A percentile compares a stretch with the other conserved stretches of the same genome.
Evolutionary conservation across 2,329 filamentous ascomycete species (phyloP).

Genomic region (Didymella keratinophila): DNA sequence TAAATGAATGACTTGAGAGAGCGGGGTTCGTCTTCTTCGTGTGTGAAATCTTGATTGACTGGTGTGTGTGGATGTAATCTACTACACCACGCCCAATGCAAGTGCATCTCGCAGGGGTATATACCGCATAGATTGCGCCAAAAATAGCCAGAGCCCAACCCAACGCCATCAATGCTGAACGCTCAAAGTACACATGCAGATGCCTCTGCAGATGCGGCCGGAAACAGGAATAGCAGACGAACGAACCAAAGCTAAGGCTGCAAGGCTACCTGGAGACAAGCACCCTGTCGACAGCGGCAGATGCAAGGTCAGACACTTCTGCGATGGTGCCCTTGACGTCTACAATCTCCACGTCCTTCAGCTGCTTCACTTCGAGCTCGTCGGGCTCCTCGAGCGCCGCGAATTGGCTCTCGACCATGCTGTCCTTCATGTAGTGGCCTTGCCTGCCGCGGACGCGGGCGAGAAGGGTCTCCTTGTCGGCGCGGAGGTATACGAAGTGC

Average conservation of each 20-base stretch:
- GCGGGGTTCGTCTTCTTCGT: neutral
- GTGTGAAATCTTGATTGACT: neutral
- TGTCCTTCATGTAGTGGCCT: slow-evolving; percentile 93
- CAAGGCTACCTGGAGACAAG: slow-evolving; percentile 19
- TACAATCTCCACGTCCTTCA: slow-evolving; percentile 56
- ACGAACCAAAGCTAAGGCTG: neutral
- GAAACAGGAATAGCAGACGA: slow-evolving; percentile 6
- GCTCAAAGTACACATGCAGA: slow-evolving; percentile 12
- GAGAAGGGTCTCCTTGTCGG: slow-evolving; percentile 76
- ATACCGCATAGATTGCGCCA: slow-evolving; percentile 16
- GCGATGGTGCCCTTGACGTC: slow-evolving; percentile 54
- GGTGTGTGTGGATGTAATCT: slow-evolving; percentile 5
- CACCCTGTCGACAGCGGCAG: slow-evolving; percentile 50
- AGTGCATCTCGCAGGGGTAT: slow-evolving; percentile 17
- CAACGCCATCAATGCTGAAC: slow-evolving; percentile 22
- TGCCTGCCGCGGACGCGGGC: slow-evolving; percentile 76
- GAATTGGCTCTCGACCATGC: slow-evolving; percentile 95
- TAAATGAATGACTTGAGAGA: neutral
- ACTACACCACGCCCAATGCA: slow-evolving; percentile 10
- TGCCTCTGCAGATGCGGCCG: neutral
- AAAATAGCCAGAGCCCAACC: slow-evolving; percentile 20
- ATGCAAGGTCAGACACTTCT: slow-evolving; percentile 53
- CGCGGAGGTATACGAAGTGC: slow-evolving; percentile 92
- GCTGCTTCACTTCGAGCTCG: slow-evolving; percentile 65
- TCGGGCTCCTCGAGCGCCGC: slow-evolving; percentile 83